Percentiles rank a stretch among this genome's conserved stretches.
Evolutionary conservation across 1,284 basidiomycete genomes (phyloP).

Genomic region (Mycosarcoma mackinlayi): DNA sequence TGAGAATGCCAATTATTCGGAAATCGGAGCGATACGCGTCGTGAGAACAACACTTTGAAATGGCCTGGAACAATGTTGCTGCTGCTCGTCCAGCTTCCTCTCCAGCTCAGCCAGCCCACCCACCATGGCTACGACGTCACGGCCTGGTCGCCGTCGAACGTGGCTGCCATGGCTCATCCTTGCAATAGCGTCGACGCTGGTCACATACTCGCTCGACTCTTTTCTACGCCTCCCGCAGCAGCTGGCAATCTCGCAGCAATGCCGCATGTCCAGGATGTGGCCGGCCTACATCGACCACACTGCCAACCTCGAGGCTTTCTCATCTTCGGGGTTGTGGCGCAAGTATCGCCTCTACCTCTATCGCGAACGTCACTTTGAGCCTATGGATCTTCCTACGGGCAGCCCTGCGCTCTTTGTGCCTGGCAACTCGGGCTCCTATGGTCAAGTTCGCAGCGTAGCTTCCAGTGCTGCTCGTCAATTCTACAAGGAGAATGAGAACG

Average conservation of each 20-base stretch:
- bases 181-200: conserved; percentile 14
- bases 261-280: conserved; percentile 97
- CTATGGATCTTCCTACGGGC: conserved; percentile 30
- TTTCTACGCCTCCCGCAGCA: conserved; percentile 45
- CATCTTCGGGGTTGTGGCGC: conserved; percentile 77
- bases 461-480: conserved; percentile 86
- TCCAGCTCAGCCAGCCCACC: no score
- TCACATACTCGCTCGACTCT: conserved; percentile 32
- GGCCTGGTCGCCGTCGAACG: conserved; percentile 3
- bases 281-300: conserved; percentile 80
- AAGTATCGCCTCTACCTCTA: conserved; percentile 90
- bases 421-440: conserved; percentile 94
- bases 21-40: no score
- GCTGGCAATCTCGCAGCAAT: conserved; percentile 70
- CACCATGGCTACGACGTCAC: conserved; percentile 6
- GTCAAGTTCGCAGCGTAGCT: conserved; percentile 93
- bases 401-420: conserved; percentile 92
- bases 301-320: conserved; percentile 69
- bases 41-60: no score
- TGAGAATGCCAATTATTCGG: no score
- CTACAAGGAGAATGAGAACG: conserved; percentile 73
- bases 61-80: no score
- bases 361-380: conserved; percentile 73
- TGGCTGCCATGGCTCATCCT: conserved; percentile 41
- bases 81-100: no score